These are phyloP conservation scores for Rhododendron griersonianum DNA, from an alignment of 148 eudicot species.

Conservation along the genomic window DNA sequence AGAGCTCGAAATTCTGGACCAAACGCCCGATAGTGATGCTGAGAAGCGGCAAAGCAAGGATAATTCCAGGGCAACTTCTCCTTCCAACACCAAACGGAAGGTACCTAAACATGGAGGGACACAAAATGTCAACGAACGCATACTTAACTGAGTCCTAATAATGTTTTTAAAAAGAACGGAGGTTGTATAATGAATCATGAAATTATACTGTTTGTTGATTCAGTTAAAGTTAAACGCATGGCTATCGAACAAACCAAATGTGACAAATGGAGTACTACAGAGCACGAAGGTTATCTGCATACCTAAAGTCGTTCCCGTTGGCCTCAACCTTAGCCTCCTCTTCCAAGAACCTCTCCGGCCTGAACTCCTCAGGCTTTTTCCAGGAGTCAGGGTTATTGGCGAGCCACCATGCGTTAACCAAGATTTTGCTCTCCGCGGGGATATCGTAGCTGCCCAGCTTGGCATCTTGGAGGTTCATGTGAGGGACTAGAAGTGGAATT, in stretches of 20 bases:
- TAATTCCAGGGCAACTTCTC: conserved; percentile 82
- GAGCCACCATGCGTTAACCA: conserved; percentile 79
- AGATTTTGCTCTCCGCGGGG: conserved; percentile 73
- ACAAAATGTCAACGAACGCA: background rate
- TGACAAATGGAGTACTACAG: background rate
- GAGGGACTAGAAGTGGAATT: conserved; percentile 71
- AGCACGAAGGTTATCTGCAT: background rate
- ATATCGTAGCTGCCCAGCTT: conserved; percentile 59
- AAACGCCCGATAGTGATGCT: conserved; percentile 70
- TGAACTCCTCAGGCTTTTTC: conserved; percentile 70
- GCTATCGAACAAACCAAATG: background rate
- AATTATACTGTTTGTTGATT: too few relatives aligned
- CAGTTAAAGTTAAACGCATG: background rate
- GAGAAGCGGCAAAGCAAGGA: conserved; percentile 67
- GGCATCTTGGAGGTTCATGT: conserved; percentile 79
- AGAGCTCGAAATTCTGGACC: conserved; percentile 72
- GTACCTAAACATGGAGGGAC: background rate
- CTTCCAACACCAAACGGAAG: conserved; percentile 77
- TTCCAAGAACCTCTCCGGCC: conserved; percentile 80
- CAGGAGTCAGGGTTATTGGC: conserved; percentile 73
- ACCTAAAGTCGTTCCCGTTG: conserved; percentile 70
- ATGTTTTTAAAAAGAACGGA: background rate
- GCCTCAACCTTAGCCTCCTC: conserved; percentile 76
- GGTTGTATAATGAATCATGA: background rate
- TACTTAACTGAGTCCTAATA: background rate